Conservation (phyloP, 345 rosid species). For the Populus davidiana region DNA sequence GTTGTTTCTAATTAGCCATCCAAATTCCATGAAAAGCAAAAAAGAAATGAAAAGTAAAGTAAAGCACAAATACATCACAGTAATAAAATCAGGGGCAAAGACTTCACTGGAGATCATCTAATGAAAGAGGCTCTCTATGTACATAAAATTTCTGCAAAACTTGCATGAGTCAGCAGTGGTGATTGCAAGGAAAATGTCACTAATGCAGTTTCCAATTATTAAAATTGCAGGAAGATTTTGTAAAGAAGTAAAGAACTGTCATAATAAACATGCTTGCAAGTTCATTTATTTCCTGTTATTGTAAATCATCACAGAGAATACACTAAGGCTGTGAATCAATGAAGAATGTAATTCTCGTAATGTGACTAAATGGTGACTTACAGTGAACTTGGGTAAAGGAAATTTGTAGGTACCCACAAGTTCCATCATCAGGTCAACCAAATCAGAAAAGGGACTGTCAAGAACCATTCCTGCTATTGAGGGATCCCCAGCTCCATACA, state of each 20-base stretch:
- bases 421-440: slow-evolving; percentile 94
- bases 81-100: not conserved
- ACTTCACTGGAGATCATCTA: not conserved
- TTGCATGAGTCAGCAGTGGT: not conserved
- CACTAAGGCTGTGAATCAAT: not conserved
- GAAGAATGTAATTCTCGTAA: not conserved
- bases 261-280: not conserved
- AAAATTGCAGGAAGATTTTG: not conserved
- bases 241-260: not conserved
- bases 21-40: not conserved
- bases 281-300: not conserved
- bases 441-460: slow-evolving; percentile 86
- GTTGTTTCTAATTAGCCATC: not conserved
- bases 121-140: not conserved
- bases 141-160: not conserved
- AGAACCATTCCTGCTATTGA: slow-evolving; percentile 95
- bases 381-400: slow-evolving; percentile 84
- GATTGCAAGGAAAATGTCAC: not conserved
- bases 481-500: slow-evolving; percentile 96
- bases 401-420: slow-evolving; percentile 78
- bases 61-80: not conserved
- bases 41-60: not conserved
- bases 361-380: slow-evolving; percentile 36
- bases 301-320: not conserved
- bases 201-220: not conserved